Base-by-base conservation (phyloP, 2,329 filamentous ascomycete genomes). In the Coniochaeta sp. region DNA sequence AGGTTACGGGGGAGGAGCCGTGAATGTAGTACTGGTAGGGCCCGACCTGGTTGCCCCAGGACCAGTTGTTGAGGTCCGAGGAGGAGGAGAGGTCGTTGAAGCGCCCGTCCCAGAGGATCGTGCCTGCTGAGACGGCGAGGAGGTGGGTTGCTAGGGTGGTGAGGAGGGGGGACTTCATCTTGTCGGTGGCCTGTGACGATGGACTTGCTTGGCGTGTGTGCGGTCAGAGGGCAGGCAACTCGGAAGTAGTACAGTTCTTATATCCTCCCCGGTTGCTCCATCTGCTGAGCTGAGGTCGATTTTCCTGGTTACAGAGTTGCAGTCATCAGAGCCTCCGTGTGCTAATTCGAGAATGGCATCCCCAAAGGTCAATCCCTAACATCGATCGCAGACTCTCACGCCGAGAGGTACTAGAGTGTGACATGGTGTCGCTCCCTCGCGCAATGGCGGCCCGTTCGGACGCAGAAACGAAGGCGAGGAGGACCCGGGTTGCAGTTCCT, bases 21-120 rank as follows among this genome's bases (percentile, higher is more conserved):
- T 88, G 84, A 60, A 87, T 86, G 69, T 87, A 87, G 71, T 84
- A 87, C 65, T 87, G 84, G 67, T 85, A 87, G 1, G 79, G 75
- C 1, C 79, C 79, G 55, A 81, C 76, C 66, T 83, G 75, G 63
- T 82, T 83, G 4, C 72, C 73, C 78, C 79, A 86, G 1, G 77
- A 81, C 81, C 81, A 83, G 51, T 76, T 74, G 60, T 74, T 70
- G 16, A 83, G 67, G 60, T 81, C 78, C 3, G 73, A 60, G 49
- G 71, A 72, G 16, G 73, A 68, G 18, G 67, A 68, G 54, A 80
- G 67, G 49, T 77, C 72, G 61, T 83, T 82, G 69, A 82, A 79
- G 48, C 78, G 74, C 20, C 81, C 81, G 63, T 83, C 79, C 80
- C 80, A 83, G 7, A 83, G 66, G 42, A 82, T 71, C 0, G 72